Conservation (phyloP, 1,284 basidiomycete genomes). For the Taiwanofungus camphoratus region DNA sequence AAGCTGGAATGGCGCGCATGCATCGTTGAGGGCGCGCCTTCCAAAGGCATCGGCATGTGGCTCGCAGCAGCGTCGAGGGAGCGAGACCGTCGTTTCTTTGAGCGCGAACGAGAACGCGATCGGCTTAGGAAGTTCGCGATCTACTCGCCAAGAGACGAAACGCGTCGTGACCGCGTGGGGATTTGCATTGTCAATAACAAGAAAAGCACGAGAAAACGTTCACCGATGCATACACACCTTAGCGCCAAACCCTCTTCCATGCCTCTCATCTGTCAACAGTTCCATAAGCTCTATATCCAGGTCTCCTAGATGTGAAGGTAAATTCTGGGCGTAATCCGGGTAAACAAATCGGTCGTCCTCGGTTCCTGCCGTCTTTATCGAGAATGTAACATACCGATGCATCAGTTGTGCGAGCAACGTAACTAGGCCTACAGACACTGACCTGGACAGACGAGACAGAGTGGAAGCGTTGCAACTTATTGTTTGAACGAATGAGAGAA, state of each 20-base stretch:
- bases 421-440: slow-evolving; percentile 6
- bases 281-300: slow-evolving; percentile 22
- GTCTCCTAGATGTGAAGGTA: slow-evolving; percentile 17
- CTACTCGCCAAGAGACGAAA: slow-evolving; percentile 14
- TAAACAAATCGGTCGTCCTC: slow-evolving; percentile 17
- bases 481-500: slow-evolving; percentile 28
- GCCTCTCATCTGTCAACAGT: slow-evolving; percentile 19
- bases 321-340: slow-evolving; percentile 17
- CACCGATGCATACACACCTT: slow-evolving; percentile 21
- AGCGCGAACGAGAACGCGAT: slow-evolving; percentile 30
- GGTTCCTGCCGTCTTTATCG: slow-evolving; percentile 16
- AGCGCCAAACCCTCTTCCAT: slow-evolving; percentile 24
- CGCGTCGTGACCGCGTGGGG: slow-evolving; percentile 9
- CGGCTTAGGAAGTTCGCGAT: slow-evolving; percentile 31
- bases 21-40: slow-evolving; percentile 19
- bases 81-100: slow-evolving; percentile 27
- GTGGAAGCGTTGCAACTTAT: slow-evolving; percentile 20
- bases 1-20: slow-evolving; percentile 22
- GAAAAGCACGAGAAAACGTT: not conserved
- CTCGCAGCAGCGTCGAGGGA: slow-evolving; percentile 26
- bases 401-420: slow-evolving; percentile 12
- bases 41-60: slow-evolving; percentile 18
- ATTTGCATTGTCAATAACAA: slow-evolving; percentile 15
- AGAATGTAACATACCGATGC: slow-evolving; percentile 10
- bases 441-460: slow-evolving; percentile 22